A percentile compares a stretch with the other conserved stretches of the same genome.
Conservation (phyloP, 1,284 basidiomycete genomes). For the Ceratobasidium sp. region DNA sequence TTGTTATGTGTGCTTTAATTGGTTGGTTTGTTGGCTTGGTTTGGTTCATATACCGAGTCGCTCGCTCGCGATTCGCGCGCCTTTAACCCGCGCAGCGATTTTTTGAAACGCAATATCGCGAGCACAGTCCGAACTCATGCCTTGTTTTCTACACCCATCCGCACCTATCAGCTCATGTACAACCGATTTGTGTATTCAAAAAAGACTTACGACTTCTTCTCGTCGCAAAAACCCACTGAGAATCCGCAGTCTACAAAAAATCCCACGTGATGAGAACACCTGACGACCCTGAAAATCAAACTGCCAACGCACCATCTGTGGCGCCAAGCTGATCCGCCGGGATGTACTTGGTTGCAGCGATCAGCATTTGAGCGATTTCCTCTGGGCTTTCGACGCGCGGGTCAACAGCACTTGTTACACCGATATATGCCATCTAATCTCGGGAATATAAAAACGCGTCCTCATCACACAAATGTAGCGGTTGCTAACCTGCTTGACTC, state of each 20-base stretch:
- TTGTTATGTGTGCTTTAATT: background rate
- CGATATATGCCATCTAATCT: slow-evolving; percentile 51
- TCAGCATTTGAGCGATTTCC: slow-evolving; percentile 47
- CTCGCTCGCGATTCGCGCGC: slow-evolving; percentile 50
- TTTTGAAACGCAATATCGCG: slow-evolving; percentile 52
- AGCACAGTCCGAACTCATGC: slow-evolving; percentile 49
- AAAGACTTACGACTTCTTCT: slow-evolving; percentile 47
- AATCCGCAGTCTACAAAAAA: slow-evolving; percentile 50
- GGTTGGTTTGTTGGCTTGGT: too few species aligned
- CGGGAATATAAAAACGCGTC: too few species aligned
- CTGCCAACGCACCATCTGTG: slow-evolving; percentile 48
- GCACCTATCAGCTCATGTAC: background rate
- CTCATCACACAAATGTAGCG: too few species aligned
- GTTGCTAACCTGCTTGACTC: slow-evolving; percentile 48
- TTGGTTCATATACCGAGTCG: slow-evolving; percentile 34
- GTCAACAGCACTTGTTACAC: slow-evolving; percentile 50
- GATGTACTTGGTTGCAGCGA: slow-evolving; percentile 51
- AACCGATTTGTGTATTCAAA: too few species aligned
- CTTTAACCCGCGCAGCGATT: slow-evolving; percentile 50
- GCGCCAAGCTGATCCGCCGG: slow-evolving; percentile 51
- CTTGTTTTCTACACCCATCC: slow-evolving; percentile 41
- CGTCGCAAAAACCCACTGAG: slow-evolving; percentile 50
- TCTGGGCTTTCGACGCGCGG: slow-evolving; percentile 51
- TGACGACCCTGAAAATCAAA: background rate
- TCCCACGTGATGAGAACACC: background rate